Percentiles rank a stretch among this genome's conserved stretches.
These are phyloP conservation scores for Vigna trinervia DNA, from an alignment of 306 rosid species.

Conservation along the genomic window DNA sequence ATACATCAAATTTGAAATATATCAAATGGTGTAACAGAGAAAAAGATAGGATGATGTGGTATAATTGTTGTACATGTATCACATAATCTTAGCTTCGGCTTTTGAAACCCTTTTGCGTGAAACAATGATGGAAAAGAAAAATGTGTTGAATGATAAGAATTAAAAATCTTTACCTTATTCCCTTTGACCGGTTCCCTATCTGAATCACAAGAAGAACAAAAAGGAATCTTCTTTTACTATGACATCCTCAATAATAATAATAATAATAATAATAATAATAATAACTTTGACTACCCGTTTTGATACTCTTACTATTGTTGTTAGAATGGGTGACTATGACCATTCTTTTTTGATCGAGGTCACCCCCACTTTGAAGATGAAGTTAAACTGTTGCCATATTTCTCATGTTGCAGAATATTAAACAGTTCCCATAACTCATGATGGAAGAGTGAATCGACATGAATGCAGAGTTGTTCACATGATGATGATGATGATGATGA, in stretches of 20 bases:
- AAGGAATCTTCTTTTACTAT: constrained; percentile 43
- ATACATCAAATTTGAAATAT: no score
- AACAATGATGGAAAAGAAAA: constrained; percentile 39
- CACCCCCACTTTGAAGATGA: constrained; percentile 16
- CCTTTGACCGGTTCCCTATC: constrained; percentile 46
- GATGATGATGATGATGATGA: constrained; percentile 25
- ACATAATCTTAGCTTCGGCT: neutral
- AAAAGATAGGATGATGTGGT: no score
- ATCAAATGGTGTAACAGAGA: no score
- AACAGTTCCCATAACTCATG: constrained; percentile 19
- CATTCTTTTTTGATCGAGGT: neutral
- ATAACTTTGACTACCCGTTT: constrained; percentile 41
- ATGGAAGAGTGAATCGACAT: constrained; percentile 34
- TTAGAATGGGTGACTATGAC: neutral
- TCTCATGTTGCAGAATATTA: constrained; percentile 26
- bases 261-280: neutral
- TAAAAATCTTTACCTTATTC: constrained; percentile 46
- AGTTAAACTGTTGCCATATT: constrained; percentile 33
- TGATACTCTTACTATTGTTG: constrained; percentile 24
- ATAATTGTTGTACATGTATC: no score
- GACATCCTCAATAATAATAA: constrained; percentile 24
- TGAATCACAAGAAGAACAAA: constrained; percentile 42
- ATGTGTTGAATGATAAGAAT: constrained; percentile 44
- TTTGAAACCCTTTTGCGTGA: constrained; percentile 26
- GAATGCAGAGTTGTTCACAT: constrained; percentile 45